Conservation (phyloP, 1,284 basidiomycete species). For the Apiotrichum brassicae region DNA sequence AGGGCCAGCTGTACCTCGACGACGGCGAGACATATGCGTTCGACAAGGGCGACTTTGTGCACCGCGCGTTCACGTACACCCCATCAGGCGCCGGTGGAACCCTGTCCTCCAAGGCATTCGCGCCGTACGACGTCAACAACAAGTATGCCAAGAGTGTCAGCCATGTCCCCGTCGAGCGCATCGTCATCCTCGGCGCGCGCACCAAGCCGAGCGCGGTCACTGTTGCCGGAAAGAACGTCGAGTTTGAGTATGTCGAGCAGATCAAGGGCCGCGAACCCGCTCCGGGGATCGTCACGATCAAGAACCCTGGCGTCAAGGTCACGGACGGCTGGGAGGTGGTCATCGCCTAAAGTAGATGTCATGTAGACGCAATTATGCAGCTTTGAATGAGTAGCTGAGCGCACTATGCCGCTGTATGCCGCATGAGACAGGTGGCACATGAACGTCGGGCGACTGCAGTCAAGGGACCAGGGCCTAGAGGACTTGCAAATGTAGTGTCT, state of each 20-base stretch:
- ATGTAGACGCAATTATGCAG: too few species aligned
- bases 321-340: conserved; percentile 63
- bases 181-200: conserved; percentile 68
- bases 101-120: conserved; percentile 19
- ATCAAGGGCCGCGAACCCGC: conserved; percentile 48
- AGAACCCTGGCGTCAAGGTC: conserved; percentile 67
- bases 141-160: conserved; percentile 60
- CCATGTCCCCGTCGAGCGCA: conserved; percentile 68
- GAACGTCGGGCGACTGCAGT: too few species aligned
- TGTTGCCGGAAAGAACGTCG: conserved; percentile 48
- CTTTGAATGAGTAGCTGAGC: too few species aligned
- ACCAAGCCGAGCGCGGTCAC: conserved; percentile 54
- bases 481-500: too few species aligned
- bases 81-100: conserved; percentile 52
- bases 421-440: too few species aligned
- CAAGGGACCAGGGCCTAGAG: too few species aligned
- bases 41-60: conserved; percentile 71
- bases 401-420: too few species aligned
- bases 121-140: conserved; percentile 57
- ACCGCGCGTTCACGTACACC: conserved; percentile 59
- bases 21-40: conserved; percentile 84
- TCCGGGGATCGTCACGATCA: conserved; percentile 64
- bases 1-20: conserved; percentile 87
- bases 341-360: conserved; percentile 2
- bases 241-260: conserved; percentile 49